phyloP scores from a whole-genome alignment of 208 protist species.

The Porcisia hertigi region DNA sequence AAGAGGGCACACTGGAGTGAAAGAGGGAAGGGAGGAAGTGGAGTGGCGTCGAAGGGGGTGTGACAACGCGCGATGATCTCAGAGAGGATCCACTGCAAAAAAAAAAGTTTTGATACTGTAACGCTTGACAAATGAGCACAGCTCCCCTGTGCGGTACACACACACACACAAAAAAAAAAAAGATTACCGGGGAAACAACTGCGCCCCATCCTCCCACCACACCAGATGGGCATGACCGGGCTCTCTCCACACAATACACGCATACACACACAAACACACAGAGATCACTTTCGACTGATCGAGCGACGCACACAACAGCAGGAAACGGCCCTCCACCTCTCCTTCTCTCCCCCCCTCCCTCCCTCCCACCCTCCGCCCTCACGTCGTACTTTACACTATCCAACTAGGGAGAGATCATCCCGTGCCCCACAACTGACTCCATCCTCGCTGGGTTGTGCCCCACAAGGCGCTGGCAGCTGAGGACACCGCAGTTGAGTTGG shows the following conservation, averaged over 20 bases:
- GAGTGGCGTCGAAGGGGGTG: neutral
- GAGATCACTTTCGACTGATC: no score
- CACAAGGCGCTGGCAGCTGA: constrained; percentile 31
- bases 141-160: no score
- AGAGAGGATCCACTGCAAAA: no score
- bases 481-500: constrained; percentile 21
- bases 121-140: no score
- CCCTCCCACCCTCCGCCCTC: neutral
- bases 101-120: no score
- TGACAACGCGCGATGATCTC: no score
- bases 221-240: no score
- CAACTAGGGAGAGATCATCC: neutral
- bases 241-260: no score
- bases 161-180: no score
- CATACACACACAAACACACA: no score
- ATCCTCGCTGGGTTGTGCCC: constrained; percentile 37
- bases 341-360: neutral
- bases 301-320: constrained; percentile 11
- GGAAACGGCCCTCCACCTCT: neutral
- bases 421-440: constrained; percentile 34
- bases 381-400: neutral
- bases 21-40: neutral
- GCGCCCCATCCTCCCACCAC: no score
- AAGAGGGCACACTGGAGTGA: neutral
- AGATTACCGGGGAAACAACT: no score